Evolutionary conservation across 352 stramenopile genomes (phyloP), one percentile per base, ranked within the genome.

Genomic region (Globisporangium heterothallicum): DNA sequence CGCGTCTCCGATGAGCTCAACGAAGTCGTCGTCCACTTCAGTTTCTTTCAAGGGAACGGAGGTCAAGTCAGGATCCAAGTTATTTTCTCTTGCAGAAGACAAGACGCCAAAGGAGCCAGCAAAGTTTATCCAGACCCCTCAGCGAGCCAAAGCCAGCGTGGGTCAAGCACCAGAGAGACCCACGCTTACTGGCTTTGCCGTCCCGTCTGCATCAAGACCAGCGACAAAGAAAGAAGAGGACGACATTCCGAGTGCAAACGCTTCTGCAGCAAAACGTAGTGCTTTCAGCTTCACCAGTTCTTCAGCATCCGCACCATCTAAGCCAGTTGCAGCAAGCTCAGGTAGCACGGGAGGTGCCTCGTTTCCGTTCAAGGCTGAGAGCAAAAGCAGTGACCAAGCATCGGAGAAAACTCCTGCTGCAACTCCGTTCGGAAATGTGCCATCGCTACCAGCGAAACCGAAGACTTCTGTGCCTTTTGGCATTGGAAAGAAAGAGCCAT

Each of bases 31-130:
- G 25, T 51, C 60, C 2, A 56, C 45, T 27, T 68, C 74, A 13
- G 66, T 86, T 12, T 82, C 74, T 19, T 85, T 85, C 56, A 84
- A 85, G 48, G 62, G 67, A 13, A 76, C 70, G 4, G 56, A 73
- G 9, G 55, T 78, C 24, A 85, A 86, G 45, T 72, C 69, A 29
- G 73, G 71, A 8, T 83, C 78, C 6, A 83, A 77, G 18, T 43
- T 88, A 14, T 84, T 84, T 21, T 60, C 72, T 16, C 61, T 85
- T 22, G 63, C 73, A 16, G 74, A 85, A 61, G 69, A 78, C n/a
- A 84, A 84, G 63, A 47, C 59, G 8, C 56, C 68, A 8, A 85
- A 86, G 50, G 59, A 82, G 26, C 66, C 66, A 27, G 58, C 73
- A 29, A 80, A 73, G 18, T 69, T 86, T 46, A 74, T 81, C 3